Conservation (phyloP, 768 basidiomycete species). For the Melanogaster broomeanus region DNA sequence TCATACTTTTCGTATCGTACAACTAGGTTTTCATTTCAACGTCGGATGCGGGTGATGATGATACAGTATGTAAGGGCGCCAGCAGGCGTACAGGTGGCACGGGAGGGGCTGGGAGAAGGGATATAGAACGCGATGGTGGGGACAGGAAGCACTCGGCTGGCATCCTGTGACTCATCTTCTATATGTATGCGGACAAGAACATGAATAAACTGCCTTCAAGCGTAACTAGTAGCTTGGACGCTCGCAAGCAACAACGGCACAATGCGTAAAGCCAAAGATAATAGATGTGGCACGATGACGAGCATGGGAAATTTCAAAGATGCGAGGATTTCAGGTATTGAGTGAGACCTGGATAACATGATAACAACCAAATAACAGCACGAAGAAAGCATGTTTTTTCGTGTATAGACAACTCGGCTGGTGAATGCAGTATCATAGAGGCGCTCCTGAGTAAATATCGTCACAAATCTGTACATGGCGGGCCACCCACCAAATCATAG, state of each 20-base stretch:
- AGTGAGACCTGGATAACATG: constrained; percentile 7
- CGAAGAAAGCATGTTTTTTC: constrained; percentile 17
- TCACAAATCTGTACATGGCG: background rate
- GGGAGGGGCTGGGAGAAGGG: constrained; percentile 9
- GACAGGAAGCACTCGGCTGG: constrained; percentile 18
- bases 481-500: constrained; percentile 16
- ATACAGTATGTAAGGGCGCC: too few relatives aligned
- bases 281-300: constrained; percentile 9
- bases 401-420: constrained; percentile 21
- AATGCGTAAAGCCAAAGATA: constrained; percentile 8
- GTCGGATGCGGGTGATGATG: background rate
- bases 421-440: constrained; percentile 9
- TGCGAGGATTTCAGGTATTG: constrained; percentile 17
- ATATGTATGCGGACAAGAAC: constrained; percentile 15
- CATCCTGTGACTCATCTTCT: constrained; percentile 22
- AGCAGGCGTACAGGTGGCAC: background rate
- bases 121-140: constrained; percentile 15
- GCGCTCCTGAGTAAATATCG: constrained; percentile 11
- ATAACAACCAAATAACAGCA: too few relatives aligned
- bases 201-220: background rate
- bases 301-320: constrained; percentile 1
- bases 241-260: constrained; percentile 12
- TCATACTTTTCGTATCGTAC: constrained; percentile 26
- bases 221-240: background rate
- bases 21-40: constrained; percentile 10